These are phyloP conservation scores for Ceratocystis diversiconidia DNA, from an alignment of 2,329 filamentous ascomycete species.

Conservation along the genomic window DNA sequence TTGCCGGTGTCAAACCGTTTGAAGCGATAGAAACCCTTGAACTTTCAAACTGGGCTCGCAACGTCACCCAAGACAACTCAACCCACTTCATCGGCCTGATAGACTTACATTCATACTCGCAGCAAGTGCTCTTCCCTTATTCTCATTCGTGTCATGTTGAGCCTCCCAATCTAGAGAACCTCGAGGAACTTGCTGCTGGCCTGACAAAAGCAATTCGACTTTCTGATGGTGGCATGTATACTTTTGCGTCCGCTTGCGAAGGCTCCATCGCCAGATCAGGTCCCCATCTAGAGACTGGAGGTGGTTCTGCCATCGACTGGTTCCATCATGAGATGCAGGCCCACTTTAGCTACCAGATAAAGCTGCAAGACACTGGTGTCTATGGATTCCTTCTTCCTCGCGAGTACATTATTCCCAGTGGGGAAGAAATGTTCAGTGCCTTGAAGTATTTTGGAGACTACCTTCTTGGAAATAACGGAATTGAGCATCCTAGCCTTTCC, in stretches of 20 bases:
- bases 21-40: conserved; percentile 64
- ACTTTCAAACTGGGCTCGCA: conserved; percentile 70
- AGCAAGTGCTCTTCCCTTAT: conserved; percentile 88
- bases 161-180: conserved; percentile 78
- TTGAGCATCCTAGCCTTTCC: conserved; percentile 31
- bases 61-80: conserved; percentile 56
- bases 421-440: conserved; percentile 73
- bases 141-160: conserved; percentile 64
- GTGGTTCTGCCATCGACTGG: conserved; percentile 83
- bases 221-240: conserved; percentile 62
- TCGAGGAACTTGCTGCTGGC: conserved; percentile 78
- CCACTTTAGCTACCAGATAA: conserved; percentile 82
- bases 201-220: conserved; percentile 78
- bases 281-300: conserved; percentile 52
- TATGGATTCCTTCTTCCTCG: conserved; percentile 86
- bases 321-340: conserved; percentile 81
- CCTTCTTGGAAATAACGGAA: conserved; percentile 54
- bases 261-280: conserved; percentile 29
- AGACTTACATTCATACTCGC: conserved; percentile 88
- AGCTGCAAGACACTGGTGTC: conserved; percentile 80
- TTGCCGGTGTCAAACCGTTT: conserved; percentile 70
- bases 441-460: conserved; percentile 75
- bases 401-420: conserved; percentile 76
- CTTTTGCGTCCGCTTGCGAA: conserved; percentile 73
- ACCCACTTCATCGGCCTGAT: conserved; percentile 70